phyloP scores from a whole-genome alignment of 441 rosid species.

The Gossypium lobatum region DNA sequence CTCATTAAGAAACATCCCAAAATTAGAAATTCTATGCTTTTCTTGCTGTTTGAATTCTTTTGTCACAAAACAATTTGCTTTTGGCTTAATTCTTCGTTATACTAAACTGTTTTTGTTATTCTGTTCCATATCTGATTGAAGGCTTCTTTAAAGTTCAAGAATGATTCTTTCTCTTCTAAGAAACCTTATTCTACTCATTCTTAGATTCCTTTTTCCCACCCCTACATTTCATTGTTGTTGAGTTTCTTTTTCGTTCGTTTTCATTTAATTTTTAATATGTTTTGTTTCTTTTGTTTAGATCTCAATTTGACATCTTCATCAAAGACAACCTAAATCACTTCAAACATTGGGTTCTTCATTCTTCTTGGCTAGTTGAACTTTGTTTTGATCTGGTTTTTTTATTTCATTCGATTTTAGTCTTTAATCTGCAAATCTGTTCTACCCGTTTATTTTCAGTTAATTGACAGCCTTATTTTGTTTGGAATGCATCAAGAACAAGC shows the following conservation, averaged over 20 bases:
- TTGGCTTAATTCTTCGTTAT: not conserved
- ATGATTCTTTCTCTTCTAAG: too few relatives aligned
- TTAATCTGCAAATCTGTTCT: not conserved
- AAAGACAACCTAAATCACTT: not conserved
- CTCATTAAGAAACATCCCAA: not conserved
- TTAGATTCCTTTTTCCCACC: too few relatives aligned
- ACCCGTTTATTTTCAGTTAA: not conserved
- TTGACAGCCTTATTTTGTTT: not conserved
- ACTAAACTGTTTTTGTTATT: not conserved
- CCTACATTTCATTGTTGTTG: not conserved
- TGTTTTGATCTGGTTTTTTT: not conserved
- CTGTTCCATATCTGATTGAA: too few relatives aligned
- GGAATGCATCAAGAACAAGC: not conserved
- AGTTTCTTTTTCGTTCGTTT: not conserved
- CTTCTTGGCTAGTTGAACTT: not conserved
- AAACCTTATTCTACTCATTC: too few relatives aligned
- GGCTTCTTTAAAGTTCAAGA: too few relatives aligned
- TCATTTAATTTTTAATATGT: not conserved
- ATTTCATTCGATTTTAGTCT: not conserved
- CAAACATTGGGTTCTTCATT: not conserved
- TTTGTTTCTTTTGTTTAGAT: not conserved
- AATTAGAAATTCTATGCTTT: not conserved
- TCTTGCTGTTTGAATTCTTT: not conserved
- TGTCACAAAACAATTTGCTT: not conserved
- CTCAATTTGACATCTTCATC: not conserved